These are phyloP conservation scores for Cyclocybe cylindracea DNA, from an alignment of 768 basidiomycete genomes.

Conservation along the genomic window DNA sequence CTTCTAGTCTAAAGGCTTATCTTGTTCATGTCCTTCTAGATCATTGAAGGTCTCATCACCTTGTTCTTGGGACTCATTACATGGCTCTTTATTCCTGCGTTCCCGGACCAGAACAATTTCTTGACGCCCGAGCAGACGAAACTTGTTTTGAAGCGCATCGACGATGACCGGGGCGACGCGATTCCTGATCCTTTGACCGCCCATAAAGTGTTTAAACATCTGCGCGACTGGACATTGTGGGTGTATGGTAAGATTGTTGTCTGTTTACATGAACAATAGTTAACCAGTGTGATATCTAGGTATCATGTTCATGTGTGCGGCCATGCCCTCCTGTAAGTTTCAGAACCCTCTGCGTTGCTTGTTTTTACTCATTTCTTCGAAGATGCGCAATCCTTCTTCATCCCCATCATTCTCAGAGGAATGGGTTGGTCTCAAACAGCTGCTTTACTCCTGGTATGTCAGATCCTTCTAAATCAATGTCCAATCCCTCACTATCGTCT, in stretches of 20 bases:
- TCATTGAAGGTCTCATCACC: conserved; percentile 47
- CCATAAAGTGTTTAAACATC: conserved; percentile 36
- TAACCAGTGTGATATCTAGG: conserved; percentile 25
- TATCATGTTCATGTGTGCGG: conserved; percentile 44
- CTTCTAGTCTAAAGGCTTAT: neutral
- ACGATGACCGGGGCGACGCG: conserved; percentile 53
- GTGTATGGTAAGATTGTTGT: conserved; percentile 33
- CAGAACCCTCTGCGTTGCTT: neutral
- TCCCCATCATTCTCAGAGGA: conserved; percentile 45
- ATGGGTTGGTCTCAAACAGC: conserved; percentile 41
- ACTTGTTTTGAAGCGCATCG: conserved; percentile 44
- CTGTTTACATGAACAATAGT: neutral
- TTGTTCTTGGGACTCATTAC: conserved; percentile 39
- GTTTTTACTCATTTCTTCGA: neutral
- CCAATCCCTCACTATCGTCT: neutral
- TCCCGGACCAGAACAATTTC: conserved; percentile 49
- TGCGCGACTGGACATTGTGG: conserved; percentile 50
- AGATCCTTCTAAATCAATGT: neutral
- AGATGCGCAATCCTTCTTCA: conserved; percentile 48
- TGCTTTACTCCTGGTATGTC: conserved; percentile 41
- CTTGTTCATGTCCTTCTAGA: conserved; percentile 22
- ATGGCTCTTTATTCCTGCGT: conserved; percentile 45
- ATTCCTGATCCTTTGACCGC: conserved; percentile 41
- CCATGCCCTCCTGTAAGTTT: conserved; percentile 42
- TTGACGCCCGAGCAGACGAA: conserved; percentile 43